These are phyloP conservation scores for Psilocybe cyanescens DNA, from an alignment of 768 basidiomycete species.

Conservation along the genomic window DNA sequence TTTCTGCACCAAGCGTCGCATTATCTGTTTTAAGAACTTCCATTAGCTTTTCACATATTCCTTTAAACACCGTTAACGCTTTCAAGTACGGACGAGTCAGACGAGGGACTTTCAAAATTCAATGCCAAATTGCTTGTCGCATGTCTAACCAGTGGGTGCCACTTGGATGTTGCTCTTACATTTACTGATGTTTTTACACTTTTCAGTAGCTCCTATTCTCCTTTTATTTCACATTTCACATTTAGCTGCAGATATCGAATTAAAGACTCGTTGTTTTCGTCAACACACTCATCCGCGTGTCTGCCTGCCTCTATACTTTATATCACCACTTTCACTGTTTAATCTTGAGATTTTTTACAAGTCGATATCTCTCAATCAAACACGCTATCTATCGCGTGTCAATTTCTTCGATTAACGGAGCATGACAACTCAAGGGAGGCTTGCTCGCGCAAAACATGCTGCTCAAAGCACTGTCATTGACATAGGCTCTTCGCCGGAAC, in stretches of 20 bases:
- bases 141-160: background rate
- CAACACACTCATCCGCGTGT: background rate
- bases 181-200: background rate
- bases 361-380: background rate
- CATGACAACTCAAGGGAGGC: background rate
- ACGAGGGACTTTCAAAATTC: background rate
- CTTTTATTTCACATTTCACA: background rate
- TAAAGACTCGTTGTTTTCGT: background rate
- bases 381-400: background rate
- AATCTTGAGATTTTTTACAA: background rate
- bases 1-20: background rate
- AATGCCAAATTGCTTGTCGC: background rate
- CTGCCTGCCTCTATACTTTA: background rate
- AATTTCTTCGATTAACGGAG: background rate
- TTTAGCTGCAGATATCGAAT: background rate
- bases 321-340: background rate
- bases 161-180: background rate
- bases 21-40: background rate
- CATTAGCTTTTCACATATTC: background rate
- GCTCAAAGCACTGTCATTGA: slow-evolving; percentile 12
- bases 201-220: background rate
- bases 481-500: slow-evolving; percentile 18
- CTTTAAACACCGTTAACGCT: background rate
- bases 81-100: background rate
- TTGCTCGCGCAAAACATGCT: background rate